Evolutionary conservation across 2,329 filamentous ascomycete species (phyloP).

Genomic region (Fusarium acutatum): DNA sequence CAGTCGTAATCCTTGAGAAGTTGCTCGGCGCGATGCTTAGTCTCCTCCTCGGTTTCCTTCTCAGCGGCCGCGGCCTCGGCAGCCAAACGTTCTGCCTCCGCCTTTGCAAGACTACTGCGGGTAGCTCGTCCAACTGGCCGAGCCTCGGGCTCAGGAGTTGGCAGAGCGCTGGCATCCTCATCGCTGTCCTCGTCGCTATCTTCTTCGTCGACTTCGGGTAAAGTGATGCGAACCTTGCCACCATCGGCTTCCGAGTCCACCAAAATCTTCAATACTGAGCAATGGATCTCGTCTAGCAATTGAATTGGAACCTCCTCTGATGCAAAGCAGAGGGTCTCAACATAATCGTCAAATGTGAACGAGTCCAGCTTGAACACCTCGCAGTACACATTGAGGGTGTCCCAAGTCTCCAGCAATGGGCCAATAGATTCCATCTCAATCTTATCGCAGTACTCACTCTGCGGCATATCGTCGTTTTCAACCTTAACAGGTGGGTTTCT

Average conservation of each 20-base stretch:
- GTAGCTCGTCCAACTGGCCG: conserved; percentile 77
- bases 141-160: conserved; percentile 75
- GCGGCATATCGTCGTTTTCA: conserved; percentile 45
- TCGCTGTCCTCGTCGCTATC: conserved; percentile 72
- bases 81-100: conserved; percentile 75
- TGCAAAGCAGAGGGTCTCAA: conserved; percentile 84
- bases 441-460: conserved; percentile 47
- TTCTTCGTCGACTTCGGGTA: conserved; percentile 78
- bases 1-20: conserved; percentile 80
- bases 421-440: conserved; percentile 89
- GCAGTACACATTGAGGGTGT: conserved; percentile 97
- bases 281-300: conserved; percentile 90
- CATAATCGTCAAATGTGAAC: conserved; percentile 96
- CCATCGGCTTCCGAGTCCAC: conserved; percentile 79
- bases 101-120: conserved; percentile 84
- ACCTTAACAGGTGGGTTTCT: conserved; percentile 65
- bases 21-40: conserved; percentile 76
- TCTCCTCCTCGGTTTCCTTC: conserved; percentile 58
- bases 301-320: conserved; percentile 80
- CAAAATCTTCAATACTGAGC: conserved; percentile 86
- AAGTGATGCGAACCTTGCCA: conserved; percentile 79
- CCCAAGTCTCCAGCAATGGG: conserved; percentile 88
- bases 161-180: conserved; percentile 61
- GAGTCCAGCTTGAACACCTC: conserved; percentile 94
- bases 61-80: conserved; percentile 66